Evolutionary conservation across 768 basidiomycete genomes (phyloP), one percentile per base, ranked within the genome.

Genomic region (Russula emetica): DNA sequence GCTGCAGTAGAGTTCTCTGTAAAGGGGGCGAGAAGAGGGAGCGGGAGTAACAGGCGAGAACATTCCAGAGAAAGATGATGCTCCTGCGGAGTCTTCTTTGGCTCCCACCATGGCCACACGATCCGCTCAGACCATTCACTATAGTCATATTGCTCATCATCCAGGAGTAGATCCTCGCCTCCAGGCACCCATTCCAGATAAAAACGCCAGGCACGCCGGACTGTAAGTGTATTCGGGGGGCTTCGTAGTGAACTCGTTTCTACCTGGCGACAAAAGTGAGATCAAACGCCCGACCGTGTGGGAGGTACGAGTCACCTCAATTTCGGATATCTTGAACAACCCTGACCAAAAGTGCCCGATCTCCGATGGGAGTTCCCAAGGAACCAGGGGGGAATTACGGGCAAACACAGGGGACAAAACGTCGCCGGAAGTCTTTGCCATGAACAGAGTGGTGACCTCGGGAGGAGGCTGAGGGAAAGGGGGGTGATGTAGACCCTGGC

Each of bases 61-160:
- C 20, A 20, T 28, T 36, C 62, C 13, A 52, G 28, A 14, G 28
- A 22, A 24, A 28, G 30, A 42, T 8, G n/a, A 22, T 55, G 49
- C 13, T 32, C 47, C 1, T 10, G 45, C 36, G 26, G n/a, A 14
- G 26, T 8, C 32, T 14, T 1, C 44, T 53, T n/a, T 10, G 49
- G 36, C 53, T 68, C 67, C 67, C 67, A 68, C 67, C 67, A 68
- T 10, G 67, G 67, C 11, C 50, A 50, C 58, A 28, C 45, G 18
- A 56, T 30, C 32, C 44, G 36, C 20, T 6, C 18, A 4, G 16
- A 47, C 67, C 67, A 68, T 34, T 49, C 57, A 36, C 5, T 14
- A 10, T 51, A 10, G n/a, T 42, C 60, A n/a, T 54, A 34, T 13
- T 47, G 52, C 26, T 36, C 58, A 8, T 67, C 66, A 20, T 63